These are phyloP conservation scores for Medicago arabica DNA, from an alignment of 306 rosid genomes.

Conservation along the genomic window DNA sequence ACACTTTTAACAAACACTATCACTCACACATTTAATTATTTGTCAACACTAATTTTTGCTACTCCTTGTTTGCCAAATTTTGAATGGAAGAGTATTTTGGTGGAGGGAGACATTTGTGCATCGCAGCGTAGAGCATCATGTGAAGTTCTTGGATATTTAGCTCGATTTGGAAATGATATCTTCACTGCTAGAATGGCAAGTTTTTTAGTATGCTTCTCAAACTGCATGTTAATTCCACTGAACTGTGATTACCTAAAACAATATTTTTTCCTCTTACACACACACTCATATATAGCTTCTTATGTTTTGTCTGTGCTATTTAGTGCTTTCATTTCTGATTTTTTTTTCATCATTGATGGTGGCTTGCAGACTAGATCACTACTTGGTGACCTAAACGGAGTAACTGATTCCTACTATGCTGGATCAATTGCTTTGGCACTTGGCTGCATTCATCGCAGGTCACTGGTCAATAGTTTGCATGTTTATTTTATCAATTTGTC, in stretches of 20 bases:
- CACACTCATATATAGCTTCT: background rate
- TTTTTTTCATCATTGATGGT: slow-evolving; percentile 41
- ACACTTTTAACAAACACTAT: slow-evolving; percentile 21
- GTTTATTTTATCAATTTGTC: slow-evolving; percentile 32
- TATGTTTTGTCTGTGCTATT: slow-evolving; percentile 11
- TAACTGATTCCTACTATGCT: slow-evolving; percentile 69
- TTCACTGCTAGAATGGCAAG: slow-evolving; percentile 94
- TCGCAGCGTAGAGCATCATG: slow-evolving; percentile 90
- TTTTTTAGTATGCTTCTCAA: slow-evolving; percentile 38
- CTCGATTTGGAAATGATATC: slow-evolving; percentile 93
- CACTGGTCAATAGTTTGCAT: slow-evolving; percentile 32
- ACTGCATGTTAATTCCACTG: slow-evolving; percentile 22
- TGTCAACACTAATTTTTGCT: slow-evolving; percentile 16
- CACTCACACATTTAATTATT: background rate
- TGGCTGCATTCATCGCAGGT: slow-evolving; percentile 99
- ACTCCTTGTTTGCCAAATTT: slow-evolving; percentile 39
- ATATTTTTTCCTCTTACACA: background rate
- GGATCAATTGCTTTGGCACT: slow-evolving; percentile 94
- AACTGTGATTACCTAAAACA: slow-evolving; percentile 34
- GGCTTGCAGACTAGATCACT: slow-evolving; percentile 79
- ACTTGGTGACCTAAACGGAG: slow-evolving; percentile 83
- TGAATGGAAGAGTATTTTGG: slow-evolving; percentile 78
- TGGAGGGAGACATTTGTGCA: slow-evolving; percentile 89
- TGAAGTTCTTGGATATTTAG: slow-evolving; percentile 90
- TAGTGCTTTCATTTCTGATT: slow-evolving; percentile 25